Evolutionary conservation across 2,329 filamentous ascomycete genomes (phyloP).

Genomic region (Nothophaeocryptopus gaeumannii): DNA sequence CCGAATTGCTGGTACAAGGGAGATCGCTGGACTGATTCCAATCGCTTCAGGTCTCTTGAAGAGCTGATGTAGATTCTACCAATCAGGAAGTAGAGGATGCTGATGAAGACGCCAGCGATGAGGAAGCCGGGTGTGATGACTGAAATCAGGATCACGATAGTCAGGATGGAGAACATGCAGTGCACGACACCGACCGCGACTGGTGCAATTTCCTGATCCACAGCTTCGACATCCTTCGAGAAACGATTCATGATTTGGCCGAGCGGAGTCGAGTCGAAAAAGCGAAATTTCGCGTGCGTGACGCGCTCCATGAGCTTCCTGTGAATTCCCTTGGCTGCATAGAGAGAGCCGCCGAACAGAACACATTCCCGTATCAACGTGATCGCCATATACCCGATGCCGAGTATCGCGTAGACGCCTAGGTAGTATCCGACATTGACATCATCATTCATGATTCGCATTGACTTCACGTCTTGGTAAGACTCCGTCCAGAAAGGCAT

Average conservation of each 20-base stretch:
- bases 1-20: conserved; percentile 97
- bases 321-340: conserved; percentile 83
- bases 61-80: conserved; percentile 85
- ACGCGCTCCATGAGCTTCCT: conserved; percentile 72
- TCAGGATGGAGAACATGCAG: conserved; percentile 67
- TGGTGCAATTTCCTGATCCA: conserved; percentile 94
- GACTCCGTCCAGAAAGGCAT: conserved; percentile 31
- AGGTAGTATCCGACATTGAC: conserved; percentile 86
- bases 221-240: conserved; percentile 91
- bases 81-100: conserved; percentile 74
- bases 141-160: conserved; percentile 84
- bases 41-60: conserved; percentile 89
- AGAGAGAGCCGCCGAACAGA: conserved; percentile 87
- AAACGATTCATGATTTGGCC: conserved; percentile 98
- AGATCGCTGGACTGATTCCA: conserved; percentile 91
- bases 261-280: conserved; percentile 93
- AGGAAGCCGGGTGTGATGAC: conserved; percentile 88
- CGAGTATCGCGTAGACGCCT: conserved; percentile 75
- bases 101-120: conserved; percentile 82
- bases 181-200: conserved; percentile 76
- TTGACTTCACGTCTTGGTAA: conserved; percentile 19
- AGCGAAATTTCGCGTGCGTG: conserved; percentile 88
- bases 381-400: conserved; percentile 71
- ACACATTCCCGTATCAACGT: conserved; percentile 81
- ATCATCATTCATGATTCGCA: conserved; percentile 20